Evolutionary conservation across 73 alveolate genomes (phyloP).

Genomic region (Paramecium biaurelia): DNA sequence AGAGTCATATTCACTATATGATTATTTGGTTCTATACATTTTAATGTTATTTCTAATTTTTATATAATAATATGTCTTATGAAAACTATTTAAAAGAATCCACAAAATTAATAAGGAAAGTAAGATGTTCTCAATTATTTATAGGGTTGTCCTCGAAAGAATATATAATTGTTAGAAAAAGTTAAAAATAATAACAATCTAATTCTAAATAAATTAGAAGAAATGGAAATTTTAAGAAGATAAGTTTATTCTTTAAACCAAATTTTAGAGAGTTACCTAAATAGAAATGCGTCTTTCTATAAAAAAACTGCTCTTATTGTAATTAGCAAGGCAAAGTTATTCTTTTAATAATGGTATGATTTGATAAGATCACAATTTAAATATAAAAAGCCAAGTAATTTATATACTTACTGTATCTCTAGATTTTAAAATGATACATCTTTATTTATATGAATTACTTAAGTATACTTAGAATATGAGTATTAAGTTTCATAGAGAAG

Average conservation of each 20-base stretch:
- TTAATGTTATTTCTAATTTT: not conserved
- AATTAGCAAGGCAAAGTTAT: not conserved
- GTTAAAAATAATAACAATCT: not conserved
- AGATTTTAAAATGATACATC: not conserved
- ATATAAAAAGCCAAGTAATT: not conserved
- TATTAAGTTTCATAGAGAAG: not conserved
- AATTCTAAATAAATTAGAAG: not conserved
- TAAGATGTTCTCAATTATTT: not conserved
- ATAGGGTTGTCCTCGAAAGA: not conserved
- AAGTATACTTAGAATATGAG: not conserved
- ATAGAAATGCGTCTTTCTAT: slow-evolving; percentile 1
- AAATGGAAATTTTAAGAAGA: slow-evolving; percentile 42
- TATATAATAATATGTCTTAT: not conserved
- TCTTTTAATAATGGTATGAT: not conserved
- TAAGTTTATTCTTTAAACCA: not conserved
- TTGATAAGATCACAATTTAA: not conserved
- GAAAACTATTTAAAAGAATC: not conserved
- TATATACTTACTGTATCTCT: not conserved
- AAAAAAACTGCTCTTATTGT: not conserved
- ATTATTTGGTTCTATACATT: not conserved
- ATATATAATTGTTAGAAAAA: not conserved
- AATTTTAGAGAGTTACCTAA: not conserved
- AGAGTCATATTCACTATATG: not conserved
- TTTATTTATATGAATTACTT: not conserved
- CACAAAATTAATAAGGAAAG: not conserved